Base-by-base conservation (phyloP, 192 early-diverging fungal genomes). In the Coemansia guatemalensis region DNA sequence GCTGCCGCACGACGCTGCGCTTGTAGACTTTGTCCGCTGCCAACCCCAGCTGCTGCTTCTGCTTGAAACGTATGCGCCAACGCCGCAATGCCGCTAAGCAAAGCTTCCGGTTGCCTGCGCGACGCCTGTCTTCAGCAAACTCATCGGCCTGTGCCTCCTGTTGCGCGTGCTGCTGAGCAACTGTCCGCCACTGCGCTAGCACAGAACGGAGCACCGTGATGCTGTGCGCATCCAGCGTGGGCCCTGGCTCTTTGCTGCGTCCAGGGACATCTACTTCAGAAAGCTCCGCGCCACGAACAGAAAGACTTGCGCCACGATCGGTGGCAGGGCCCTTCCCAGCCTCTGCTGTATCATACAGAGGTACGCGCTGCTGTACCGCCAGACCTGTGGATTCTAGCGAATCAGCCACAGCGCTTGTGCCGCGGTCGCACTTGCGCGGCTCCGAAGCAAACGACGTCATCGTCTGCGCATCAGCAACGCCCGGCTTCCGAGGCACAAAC, bases 361-460 rank as follows among this genome's bases (percentile, higher is more conserved):
- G 33, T 11, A 7, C 33, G 11, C 7, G 7, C 33, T 35, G 33
- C 33, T 7, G 33, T 11, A 35, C 33, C 11, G 1, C 5, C 33
- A 35, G 11, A 11, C 33, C 33, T 35, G 5, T 11, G 11, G 33
- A 1, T 6, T 6, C 33, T 35, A 35, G 8, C 1, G 33, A 35
- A 11, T 35, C 11, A 35, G 39, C 58, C 55, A 61, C 62, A 5
- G 58, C 35, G 29, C 65, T 65, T 58, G 61, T 57, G 24, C 62
- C 48, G 9, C 69, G 62, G 26, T 48, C 53, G 47, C 55, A 53
- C 58, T 25, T 32, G 50, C 8, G 44, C 9, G 22, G 23, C 0
- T 56, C 62, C 5, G 29, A 58, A 11, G 33, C 23, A 35, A 59
- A 66, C 44, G 67, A 65, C 8, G 68, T 73, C 71, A 73, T 73